Conservation (phyloP, 1,284 basidiomycete species). For the Dichomitus squalens region DNA sequence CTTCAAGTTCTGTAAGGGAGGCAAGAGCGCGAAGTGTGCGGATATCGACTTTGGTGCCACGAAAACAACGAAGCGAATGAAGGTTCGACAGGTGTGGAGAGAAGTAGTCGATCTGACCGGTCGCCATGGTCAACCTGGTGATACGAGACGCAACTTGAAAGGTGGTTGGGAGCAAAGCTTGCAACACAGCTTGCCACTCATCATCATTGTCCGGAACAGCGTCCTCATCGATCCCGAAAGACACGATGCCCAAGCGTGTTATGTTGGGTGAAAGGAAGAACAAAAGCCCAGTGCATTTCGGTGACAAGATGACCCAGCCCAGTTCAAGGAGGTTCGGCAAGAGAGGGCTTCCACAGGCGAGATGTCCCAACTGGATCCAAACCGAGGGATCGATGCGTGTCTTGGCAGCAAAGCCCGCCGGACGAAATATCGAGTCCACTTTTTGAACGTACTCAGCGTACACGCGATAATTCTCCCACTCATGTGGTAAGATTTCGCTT, state of each 20-base stretch:
- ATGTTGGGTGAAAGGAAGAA: not conserved
- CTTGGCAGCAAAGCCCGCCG: not conserved
- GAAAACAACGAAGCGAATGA: not conserved
- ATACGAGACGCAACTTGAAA: not conserved
- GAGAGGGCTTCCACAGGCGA: not conserved
- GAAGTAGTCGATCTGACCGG: not conserved
- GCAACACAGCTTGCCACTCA: not conserved
- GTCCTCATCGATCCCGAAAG: not conserved
- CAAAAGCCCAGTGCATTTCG: not conserved
- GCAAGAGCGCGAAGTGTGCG: not conserved
- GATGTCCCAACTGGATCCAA: not conserved
- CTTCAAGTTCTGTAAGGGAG: not conserved
- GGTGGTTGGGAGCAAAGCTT: not conserved
- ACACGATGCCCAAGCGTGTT: not conserved
- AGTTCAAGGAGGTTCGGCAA: not conserved
- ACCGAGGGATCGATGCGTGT: not conserved
- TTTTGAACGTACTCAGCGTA: not conserved
- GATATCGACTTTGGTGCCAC: not conserved
- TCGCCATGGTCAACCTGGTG: not conserved
- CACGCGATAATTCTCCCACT: not conserved
- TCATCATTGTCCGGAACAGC: not conserved
- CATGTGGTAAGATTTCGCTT: not conserved
- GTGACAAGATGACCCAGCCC: not conserved
- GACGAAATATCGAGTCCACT: not conserved
- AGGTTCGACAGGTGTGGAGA: not conserved